Evolutionary conservation across 495 filamentous ascomycete genomes (phyloP).

Genomic region (Aspergillus sparsus): DNA sequence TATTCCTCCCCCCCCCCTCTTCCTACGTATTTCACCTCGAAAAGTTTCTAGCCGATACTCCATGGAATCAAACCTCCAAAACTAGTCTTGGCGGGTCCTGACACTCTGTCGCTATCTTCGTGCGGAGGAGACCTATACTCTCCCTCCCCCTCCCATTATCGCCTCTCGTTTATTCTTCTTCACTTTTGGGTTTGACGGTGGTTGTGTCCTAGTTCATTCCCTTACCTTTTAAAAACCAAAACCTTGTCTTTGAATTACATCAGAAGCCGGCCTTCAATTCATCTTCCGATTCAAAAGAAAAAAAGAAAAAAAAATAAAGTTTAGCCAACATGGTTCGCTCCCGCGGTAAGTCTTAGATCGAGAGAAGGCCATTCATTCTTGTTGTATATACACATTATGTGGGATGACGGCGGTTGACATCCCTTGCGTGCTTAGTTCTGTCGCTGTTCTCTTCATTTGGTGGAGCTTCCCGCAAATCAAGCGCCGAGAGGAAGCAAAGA

Average conservation of each 20-base stretch:
- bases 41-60: constrained; percentile 8
- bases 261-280: constrained; percentile 20
- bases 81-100: constrained; percentile 25
- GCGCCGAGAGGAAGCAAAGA: constrained; percentile 33
- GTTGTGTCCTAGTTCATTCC: background rate
- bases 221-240: constrained; percentile 1
- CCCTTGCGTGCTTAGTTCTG: constrained; percentile 53
- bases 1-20: no score
- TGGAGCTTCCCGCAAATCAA: constrained; percentile 37
- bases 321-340: constrained; percentile 43
- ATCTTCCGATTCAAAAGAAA: constrained; percentile 10
- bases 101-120: constrained; percentile 24
- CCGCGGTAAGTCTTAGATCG: constrained; percentile 39
- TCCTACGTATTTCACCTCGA: background rate
- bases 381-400: background rate
- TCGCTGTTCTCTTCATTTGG: constrained; percentile 66
- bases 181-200: background rate
- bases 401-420: constrained; percentile 12
- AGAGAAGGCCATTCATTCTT: constrained; percentile 4
- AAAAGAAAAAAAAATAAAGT: constrained; percentile 2
- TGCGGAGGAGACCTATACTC: constrained; percentile 24
- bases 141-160: constrained; percentile 4
- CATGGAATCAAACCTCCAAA: constrained; percentile 21
- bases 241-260: background rate
- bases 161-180: constrained; percentile 11